Evolutionary conservation across 1,139 yeast genomes (phyloP).

Genomic region (Pneumocystis wakefieldiae): DNA sequence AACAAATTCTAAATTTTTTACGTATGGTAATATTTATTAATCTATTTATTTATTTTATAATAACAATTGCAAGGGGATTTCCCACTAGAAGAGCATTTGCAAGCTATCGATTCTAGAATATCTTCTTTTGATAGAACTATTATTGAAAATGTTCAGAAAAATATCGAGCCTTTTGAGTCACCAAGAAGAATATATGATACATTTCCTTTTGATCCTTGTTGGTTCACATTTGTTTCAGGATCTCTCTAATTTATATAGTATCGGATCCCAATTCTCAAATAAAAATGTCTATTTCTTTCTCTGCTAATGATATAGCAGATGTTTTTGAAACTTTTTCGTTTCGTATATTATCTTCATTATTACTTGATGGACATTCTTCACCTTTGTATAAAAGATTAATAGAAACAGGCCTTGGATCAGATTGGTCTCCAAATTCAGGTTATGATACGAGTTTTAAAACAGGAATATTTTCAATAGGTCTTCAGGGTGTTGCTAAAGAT

Average conservation of each 20-base stretch:
- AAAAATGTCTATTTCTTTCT: slow-evolving; percentile 78
- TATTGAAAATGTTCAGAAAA: slow-evolving; percentile 13
- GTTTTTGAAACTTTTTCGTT: slow-evolving; percentile 57
- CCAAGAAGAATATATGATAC: slow-evolving; percentile 28
- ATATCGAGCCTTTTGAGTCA: slow-evolving; percentile 25
- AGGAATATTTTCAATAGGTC: slow-evolving; percentile 69
- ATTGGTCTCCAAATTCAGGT: slow-evolving; percentile 79
- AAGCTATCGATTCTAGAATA: slow-evolving; percentile 40
- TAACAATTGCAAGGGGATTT: neutral
- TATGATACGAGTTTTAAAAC: slow-evolving; percentile 69
- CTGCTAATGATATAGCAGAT: slow-evolving; percentile 59
- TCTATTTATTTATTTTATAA: neutral
- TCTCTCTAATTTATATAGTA: slow-evolving; percentile 22
- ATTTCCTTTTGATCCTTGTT: slow-evolving; percentile 69
- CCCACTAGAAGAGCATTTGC: slow-evolving; percentile 47
- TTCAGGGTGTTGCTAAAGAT: slow-evolving; percentile 48
- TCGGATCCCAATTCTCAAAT: slow-evolving; percentile 54
- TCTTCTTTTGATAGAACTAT: slow-evolving; percentile 30
- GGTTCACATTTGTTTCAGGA: neutral
- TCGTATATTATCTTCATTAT: slow-evolving; percentile 53
- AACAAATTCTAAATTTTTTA: slow-evolving; percentile 69
- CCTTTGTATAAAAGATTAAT: slow-evolving; percentile 73
- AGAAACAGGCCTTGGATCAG: slow-evolving; percentile 73
- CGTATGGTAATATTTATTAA: slow-evolving; percentile 54
- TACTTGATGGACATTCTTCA: slow-evolving; percentile 85